Evolutionary conservation across 2,329 filamentous ascomycete genomes (phyloP).

Genomic region (Colletotrichum sp.): DNA sequence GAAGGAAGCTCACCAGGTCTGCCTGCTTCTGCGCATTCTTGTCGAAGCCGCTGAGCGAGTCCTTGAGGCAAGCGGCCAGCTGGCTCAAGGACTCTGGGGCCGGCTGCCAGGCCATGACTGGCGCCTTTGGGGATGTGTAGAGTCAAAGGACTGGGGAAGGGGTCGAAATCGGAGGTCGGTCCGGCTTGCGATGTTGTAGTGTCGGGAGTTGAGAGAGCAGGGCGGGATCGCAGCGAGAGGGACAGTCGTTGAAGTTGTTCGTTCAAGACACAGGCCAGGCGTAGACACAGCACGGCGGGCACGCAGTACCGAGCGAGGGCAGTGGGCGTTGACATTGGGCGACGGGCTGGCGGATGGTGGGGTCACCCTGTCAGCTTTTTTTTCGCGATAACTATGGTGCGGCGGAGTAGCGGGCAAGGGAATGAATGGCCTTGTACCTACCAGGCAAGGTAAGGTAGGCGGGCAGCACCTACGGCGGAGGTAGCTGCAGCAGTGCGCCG

Average conservation of each 20-base stretch:
- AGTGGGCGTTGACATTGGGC: conserved; percentile 13
- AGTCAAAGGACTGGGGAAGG: conserved; percentile 15
- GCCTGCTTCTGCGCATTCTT: conserved; percentile 85
- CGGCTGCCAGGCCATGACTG: conserved; percentile 90
- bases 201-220: neutral
- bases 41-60: conserved; percentile 88
- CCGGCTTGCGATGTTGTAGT: neutral
- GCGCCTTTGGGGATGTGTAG: conserved; percentile 22
- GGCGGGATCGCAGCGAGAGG: conserved; percentile 8
- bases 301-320: neutral
- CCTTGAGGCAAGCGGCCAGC: conserved; percentile 86
- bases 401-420: conserved; percentile 14
- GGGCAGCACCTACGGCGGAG: neutral
- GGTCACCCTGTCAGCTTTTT: conserved; percentile 23
- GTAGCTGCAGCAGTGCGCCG: neutral
- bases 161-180: conserved; percentile 1
- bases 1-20: conserved; percentile 69
- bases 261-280: neutral
- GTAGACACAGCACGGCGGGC: neutral
- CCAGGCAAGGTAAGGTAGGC: neutral
- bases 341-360: conserved; percentile 18
- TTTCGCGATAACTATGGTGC: conserved; percentile 24
- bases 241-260: conserved; percentile 19
- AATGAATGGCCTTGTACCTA: neutral
- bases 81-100: conserved; percentile 85